Base-by-base conservation (phyloP, 441 rosid species). In the Croton setiger region DNA sequence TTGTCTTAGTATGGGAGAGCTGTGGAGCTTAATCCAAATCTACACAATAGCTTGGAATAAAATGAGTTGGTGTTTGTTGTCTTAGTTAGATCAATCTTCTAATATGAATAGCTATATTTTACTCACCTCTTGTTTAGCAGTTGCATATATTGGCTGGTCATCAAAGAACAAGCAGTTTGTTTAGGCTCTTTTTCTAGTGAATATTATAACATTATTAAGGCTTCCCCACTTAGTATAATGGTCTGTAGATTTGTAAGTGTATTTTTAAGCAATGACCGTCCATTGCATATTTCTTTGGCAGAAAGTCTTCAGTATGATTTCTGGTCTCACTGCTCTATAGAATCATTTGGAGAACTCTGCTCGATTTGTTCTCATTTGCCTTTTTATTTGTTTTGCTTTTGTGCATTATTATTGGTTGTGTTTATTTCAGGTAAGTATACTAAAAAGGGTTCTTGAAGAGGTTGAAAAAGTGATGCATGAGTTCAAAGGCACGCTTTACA, bases 391-490 rank as follows among this genome's bases (percentile, higher is more conserved):
- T 52, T 63, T 36, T 72, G n/a, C n/a, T 27, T 13, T 66, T 17
- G 21, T 47, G 35, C 51, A 55, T 31, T 15, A 33, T 71, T 56
- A 23, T 20, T 75, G 60, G 57, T 69, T 8, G 44, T 23, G 54
- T 23, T 77, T 27, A 70, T 79, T 84, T 79, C 90, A 94, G 99
- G 98, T 92, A 64, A 93, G 83, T 79, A 84, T 95, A 81, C 85
- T 95, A 66, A 95, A 95, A 83, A 93, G 97, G 61, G 98, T 95
- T 55, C 96, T 90, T 68, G 99, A 92, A 83, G 99, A 95, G 89
- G 98, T 92, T 83, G 99, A 95, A 74, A 92, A 86, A 76, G 92
- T 95, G 73, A 87, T 95, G 96, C 90, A 85, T 67, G 98, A 95
- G 84, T 92, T 95, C 83, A 95, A 90, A 84, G 93, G 88, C 76